Conservation (phyloP, 2,329 filamentous ascomycete species). For the Colletotrichum sp. region DNA sequence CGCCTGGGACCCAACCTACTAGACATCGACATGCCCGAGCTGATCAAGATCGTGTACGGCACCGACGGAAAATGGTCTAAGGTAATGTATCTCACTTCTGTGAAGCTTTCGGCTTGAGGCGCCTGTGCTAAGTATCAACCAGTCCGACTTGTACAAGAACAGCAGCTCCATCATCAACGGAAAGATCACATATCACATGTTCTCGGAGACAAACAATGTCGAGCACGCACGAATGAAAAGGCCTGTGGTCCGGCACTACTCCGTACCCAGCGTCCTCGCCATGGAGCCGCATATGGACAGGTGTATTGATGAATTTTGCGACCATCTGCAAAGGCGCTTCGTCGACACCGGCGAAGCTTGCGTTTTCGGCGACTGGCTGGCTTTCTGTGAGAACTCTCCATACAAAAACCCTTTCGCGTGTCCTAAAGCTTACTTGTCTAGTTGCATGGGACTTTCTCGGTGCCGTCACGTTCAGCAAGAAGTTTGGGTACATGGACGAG, state of each 20-base stretch:
- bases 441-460: constrained; percentile 46
- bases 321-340: constrained; percentile 32
- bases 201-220: constrained; percentile 35
- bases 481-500: constrained; percentile 44
- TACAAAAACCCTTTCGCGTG: not conserved
- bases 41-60: constrained; percentile 31
- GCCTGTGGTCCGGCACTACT: constrained; percentile 40
- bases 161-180: constrained; percentile 36
- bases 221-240: constrained; percentile 38
- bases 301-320: constrained; percentile 32
- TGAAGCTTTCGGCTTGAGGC: not conserved
- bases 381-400: constrained; percentile 23
- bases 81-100: not conserved
- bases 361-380: constrained; percentile 27
- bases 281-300: constrained; percentile 35
- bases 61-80: constrained; percentile 27
- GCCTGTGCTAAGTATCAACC: not conserved
- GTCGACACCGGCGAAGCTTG: constrained; percentile 22
- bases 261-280: constrained; percentile 27
- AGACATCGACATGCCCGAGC: constrained; percentile 27
- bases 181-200: constrained; percentile 40
- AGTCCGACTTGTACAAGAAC: constrained; percentile 42
- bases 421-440: not conserved
- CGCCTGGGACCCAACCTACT: constrained; percentile 32
- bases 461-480: constrained; percentile 40